Conservation (phyloP, 768 basidiomycete species). For the Podaxis rugospora region DNA sequence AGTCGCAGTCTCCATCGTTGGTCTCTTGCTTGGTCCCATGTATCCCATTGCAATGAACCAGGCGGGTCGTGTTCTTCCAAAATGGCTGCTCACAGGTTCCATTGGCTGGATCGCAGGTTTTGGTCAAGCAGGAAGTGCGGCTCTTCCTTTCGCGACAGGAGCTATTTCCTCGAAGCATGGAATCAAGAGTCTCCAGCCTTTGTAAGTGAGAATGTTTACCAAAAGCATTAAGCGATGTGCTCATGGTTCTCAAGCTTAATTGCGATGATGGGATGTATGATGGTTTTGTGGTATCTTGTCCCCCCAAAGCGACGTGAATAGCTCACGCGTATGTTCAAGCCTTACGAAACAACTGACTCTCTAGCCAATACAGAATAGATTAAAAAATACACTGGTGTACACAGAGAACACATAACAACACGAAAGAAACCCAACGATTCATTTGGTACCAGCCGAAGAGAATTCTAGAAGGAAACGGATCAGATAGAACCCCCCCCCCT, state of each 20-base stretch:
- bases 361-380: slow-evolving; percentile 3
- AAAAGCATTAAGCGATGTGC: background rate
- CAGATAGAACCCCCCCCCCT: background rate
- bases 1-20: slow-evolving; percentile 59
- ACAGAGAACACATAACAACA: background rate
- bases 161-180: slow-evolving; percentile 59
- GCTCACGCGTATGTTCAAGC: background rate
- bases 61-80: slow-evolving; percentile 61
- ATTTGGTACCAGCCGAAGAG: slow-evolving; percentile 16
- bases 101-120: slow-evolving; percentile 68
- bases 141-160: slow-evolving; percentile 72
- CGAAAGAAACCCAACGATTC: background rate
- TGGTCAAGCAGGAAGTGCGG: slow-evolving; percentile 68
- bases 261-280: slow-evolving; percentile 57
- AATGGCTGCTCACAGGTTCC: slow-evolving; percentile 59
- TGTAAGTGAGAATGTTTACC: slow-evolving; percentile 35
- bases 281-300: slow-evolving; percentile 52
- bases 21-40: slow-evolving; percentile 70
- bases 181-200: slow-evolving; percentile 55
- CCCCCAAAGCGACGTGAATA: slow-evolving; percentile 19
- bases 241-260: slow-evolving; percentile 36
- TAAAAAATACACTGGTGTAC: slow-evolving; percentile 13
- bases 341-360: background rate
- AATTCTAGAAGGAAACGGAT: slow-evolving; percentile 4
- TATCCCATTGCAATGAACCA: slow-evolving; percentile 75